A percentile compares a stretch with the other conserved stretches of the same genome.
phyloP scores from a whole-genome alignment of 2,329 filamentous ascomycete genomes.

The Ophiostoma pallidulum region DNA sequence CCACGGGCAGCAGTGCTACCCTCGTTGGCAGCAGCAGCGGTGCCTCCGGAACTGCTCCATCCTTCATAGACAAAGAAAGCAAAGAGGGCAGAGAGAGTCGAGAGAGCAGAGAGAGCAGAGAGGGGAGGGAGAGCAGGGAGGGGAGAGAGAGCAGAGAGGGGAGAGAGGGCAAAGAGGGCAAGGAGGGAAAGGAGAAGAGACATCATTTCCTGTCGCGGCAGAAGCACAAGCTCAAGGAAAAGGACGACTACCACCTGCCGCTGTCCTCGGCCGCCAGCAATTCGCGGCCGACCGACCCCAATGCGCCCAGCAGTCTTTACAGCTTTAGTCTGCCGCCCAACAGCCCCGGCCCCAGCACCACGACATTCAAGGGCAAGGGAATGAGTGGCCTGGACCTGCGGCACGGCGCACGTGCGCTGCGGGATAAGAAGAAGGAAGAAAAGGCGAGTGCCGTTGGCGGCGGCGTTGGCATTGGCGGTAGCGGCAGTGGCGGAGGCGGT shows the following conservation, averaged over 20 bases:
- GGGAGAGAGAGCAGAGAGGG: too few relatives aligned
- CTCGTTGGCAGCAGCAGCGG: not conserved
- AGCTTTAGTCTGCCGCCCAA: slow-evolving; percentile 68
- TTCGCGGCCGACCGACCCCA: slow-evolving; percentile 65
- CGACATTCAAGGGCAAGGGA: slow-evolving; percentile 71
- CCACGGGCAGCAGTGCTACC: not conserved
- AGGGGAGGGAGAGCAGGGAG: slow-evolving; percentile 56
- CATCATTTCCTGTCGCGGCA: slow-evolving; percentile 72
- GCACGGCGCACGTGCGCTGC: slow-evolving; percentile 64
- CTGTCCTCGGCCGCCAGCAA: slow-evolving; percentile 70
- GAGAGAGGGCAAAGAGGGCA: slow-evolving; percentile 31
- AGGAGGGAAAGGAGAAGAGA: slow-evolving; percentile 66
- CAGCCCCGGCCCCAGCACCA: slow-evolving; percentile 56
- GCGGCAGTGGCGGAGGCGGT: slow-evolving; percentile 24
- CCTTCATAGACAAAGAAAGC: slow-evolving; percentile 31
- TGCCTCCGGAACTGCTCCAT: not conserved
- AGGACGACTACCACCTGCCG: slow-evolving; percentile 63
- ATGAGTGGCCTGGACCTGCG: slow-evolving; percentile 72
- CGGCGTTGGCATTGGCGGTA: slow-evolving; percentile 27
- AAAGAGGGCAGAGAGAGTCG: slow-evolving; percentile 26
- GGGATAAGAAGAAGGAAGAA: slow-evolving; percentile 68
- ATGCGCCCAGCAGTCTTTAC: slow-evolving; percentile 65
- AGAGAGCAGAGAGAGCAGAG: slow-evolving; percentile 40
- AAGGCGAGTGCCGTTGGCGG: slow-evolving; percentile 27
- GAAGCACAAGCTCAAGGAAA: slow-evolving; percentile 65